Base-by-base conservation (phyloP, 768 basidiomycete genomes). In the Suillus spraguei region DNA sequence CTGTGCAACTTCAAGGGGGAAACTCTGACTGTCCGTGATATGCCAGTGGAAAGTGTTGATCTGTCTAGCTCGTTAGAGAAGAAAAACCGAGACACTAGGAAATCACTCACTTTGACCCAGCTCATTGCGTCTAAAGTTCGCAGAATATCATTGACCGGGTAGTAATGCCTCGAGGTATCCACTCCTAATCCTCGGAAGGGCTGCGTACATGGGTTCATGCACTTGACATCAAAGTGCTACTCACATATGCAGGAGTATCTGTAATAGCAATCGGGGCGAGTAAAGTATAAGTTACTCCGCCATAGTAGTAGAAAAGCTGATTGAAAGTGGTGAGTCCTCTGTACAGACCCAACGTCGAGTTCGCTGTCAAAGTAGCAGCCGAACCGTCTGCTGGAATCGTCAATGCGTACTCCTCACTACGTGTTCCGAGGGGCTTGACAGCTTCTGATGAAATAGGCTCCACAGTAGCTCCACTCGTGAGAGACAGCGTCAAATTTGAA, bases 51-150 rank as follows among this genome's bases (percentile, higher is more conserved):
- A 80, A 39, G 77, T 73, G 68, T 80, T 85, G 64, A 85, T 76
- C 80, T 82, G 54, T 22, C 36, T 60, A 13, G n/a, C 36, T 8
- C 3, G 35, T 62, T 5, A 49, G 47, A 38, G 47, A 7, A 39
- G 2, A 24, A 9, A 49, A 28, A 14, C 5, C 16, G 24, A 28
- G 16, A 50, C 4, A 9, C 14, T 10, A n/a, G n/a, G 44, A 66
- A 7, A 61, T 14, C 13, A 56, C 8, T 16, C 62, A 83, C 84
- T 76, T 91, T 94, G 65, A 87, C 87, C 80, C 83, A 85, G 67
- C 86, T 86, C 89, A 92, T 92, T 3, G 88, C 85, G 67, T 92
- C 88, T 36, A 94, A 77, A 2, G 87, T 89, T 63, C 88, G 81
- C 69, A 85, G 79, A 70, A 91, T 87, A 69, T 89, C 89, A 10